Base-by-base conservation (phyloP, 139 green algal species). In the Zygnema cylindricum region DNA sequence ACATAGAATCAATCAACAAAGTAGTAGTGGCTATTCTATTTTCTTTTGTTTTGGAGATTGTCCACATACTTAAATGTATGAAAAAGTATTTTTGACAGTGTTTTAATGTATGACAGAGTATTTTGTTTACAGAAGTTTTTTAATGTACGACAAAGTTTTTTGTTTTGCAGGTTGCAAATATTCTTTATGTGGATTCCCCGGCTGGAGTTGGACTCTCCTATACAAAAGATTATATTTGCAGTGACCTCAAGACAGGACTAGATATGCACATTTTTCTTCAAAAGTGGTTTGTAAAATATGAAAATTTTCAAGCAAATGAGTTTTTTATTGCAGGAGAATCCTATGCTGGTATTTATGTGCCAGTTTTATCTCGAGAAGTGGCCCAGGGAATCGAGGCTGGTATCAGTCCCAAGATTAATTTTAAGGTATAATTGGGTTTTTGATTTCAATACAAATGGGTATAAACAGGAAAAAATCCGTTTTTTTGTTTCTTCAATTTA, bases 321-420 rank as follows among this genome's bases (percentile, higher is more conserved):
- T 92, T 93, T 69, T 93, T 81, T 55, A 88, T 93, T 41, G 82
- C 88, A 22, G 91, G 91, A 25, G 91, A 94, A 69, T 92, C 85
- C 0, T 94, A 94, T 85, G 91, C 89, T 1, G 91, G 91, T 0
- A 85, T 94, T 39, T 94, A 93, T 81, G 85, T 93, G 0, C 91
- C 91, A 0, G 92, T 83, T 55, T 63, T 92, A 22, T 82, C 89
- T 2, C n/a, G 84, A 2, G 84, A 89, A 41, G 69, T 89, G 1
- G 84, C 73, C 32, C 43, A 87, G 1, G 88, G 93, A 63, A 96
- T 97, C 49, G 91, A 87, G 23, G 82, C 23, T 7, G 92, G 86
- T 0, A 33, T 77, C 1, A 22, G 82, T 32, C 95, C 94, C 1
- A 1, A 90, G 79, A 92, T 97, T 82, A 96, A 96, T 88, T 85